Evolutionary conservation across 2,329 filamentous ascomycete genomes (phyloP).

Genomic region (Colletotrichum sp.): DNA sequence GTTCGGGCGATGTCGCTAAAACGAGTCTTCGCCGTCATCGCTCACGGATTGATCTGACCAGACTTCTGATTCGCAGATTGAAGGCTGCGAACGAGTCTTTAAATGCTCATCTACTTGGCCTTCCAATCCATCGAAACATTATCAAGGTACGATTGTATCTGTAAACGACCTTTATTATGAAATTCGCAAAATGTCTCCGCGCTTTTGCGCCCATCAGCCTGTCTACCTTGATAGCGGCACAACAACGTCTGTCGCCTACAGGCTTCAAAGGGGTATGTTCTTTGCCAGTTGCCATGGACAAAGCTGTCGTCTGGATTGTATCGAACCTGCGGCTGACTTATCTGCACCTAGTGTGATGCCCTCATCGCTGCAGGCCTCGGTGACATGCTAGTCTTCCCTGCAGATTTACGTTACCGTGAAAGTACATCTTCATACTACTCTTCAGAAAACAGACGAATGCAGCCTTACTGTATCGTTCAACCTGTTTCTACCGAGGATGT

Average conservation of each 20-base stretch:
- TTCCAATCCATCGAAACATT: not conserved
- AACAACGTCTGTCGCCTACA: not conserved
- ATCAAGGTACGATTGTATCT: not conserved
- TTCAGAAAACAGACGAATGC: constrained; percentile 24
- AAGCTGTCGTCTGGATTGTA: not conserved
- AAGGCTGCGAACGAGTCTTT: not conserved
- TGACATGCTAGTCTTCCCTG: not conserved
- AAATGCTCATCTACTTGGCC: not conserved
- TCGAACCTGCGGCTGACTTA: not conserved
- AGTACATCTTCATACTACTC: constrained; percentile 24
- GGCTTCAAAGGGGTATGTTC: not conserved
- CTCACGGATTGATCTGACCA: not conserved
- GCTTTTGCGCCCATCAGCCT: not conserved
- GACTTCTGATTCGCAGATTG: not conserved
- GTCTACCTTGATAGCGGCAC: not conserved
- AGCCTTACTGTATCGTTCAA: constrained; percentile 29
- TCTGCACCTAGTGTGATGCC: not conserved
- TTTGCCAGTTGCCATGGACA: not conserved
- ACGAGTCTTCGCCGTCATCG: not conserved
- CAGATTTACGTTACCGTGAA: not conserved
- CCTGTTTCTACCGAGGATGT: constrained; percentile 26
- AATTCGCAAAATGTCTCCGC: not conserved
- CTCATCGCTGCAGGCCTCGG: constrained; percentile 2
- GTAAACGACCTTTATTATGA: not conserved
- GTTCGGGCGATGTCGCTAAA: not conserved